phyloP scores from a whole-genome alignment of 805 yeast species.

The Ogataea pilisensis region DNA sequence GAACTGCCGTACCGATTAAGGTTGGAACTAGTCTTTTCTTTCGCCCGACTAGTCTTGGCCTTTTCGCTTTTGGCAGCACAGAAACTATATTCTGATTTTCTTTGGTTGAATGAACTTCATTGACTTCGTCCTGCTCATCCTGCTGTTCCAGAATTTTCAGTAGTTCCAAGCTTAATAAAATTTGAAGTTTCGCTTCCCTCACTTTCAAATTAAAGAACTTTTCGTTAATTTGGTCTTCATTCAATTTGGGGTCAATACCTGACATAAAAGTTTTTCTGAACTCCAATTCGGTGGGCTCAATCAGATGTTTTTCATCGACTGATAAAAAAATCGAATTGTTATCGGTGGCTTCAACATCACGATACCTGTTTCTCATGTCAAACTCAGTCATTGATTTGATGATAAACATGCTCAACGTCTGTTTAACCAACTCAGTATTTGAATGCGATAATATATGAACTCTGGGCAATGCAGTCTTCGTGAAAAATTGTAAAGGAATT shows the following conservation, averaged over 20 bases:
- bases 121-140: neutral
- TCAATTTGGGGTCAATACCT: neutral
- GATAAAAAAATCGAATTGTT: neutral
- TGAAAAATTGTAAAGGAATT: slow-evolving; percentile 26
- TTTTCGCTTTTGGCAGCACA: slow-evolving; percentile 2
- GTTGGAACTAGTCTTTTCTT: slow-evolving; percentile 32
- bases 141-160: slow-evolving; percentile 14
- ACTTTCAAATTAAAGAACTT: slow-evolving; percentile 15
- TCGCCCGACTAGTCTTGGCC: slow-evolving; percentile 23
- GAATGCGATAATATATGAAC: slow-evolving; percentile 25
- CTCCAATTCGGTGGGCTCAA: slow-evolving; percentile 7
- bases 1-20: slow-evolving; percentile 28
- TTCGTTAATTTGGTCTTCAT: slow-evolving; percentile 6
- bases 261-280: slow-evolving; percentile 10
- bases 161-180: slow-evolving; percentile 26
- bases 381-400: slow-evolving; percentile 18
- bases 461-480: slow-evolving; percentile 30
- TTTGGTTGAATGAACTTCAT: neutral
- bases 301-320: slow-evolving; percentile 1
- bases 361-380: slow-evolving; percentile 14
- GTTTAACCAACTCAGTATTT: slow-evolving; percentile 16
- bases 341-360: slow-evolving; percentile 1
- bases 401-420: slow-evolving; percentile 17
- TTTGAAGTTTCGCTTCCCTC: slow-evolving; percentile 29
- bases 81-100: neutral